These are phyloP conservation scores for Taphrina flavorubra DNA, from an alignment of 1,139 yeast species.

Conservation along the genomic window DNA sequence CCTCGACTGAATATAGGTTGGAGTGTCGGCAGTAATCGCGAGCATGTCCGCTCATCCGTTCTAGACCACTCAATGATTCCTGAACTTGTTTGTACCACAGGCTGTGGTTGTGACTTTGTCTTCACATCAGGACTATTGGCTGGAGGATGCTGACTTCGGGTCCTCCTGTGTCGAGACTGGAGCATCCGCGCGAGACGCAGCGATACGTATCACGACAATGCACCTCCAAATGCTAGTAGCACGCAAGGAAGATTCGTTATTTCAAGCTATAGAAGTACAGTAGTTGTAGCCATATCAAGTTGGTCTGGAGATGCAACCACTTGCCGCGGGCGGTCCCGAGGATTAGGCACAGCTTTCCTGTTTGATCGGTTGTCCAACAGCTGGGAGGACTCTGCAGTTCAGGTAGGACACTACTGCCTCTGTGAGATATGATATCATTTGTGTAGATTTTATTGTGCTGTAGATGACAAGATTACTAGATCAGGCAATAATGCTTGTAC, in stretches of 20 bases:
- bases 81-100: not conserved
- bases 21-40: constrained; percentile 66
- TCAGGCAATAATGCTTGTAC: too few species aligned
- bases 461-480: too few species aligned
- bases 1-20: constrained; percentile 49
- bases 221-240: not conserved
- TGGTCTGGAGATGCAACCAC: constrained; percentile 5
- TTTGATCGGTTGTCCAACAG: too few species aligned
- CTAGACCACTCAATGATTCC: constrained; percentile 63
- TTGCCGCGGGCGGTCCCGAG: not conserved
- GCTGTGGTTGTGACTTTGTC: not conserved
- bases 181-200: constrained; percentile 11
- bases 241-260: too few species aligned
- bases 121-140: not conserved
- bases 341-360: constrained; percentile 1
- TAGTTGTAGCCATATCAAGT: not conserved
- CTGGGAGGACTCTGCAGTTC: not conserved
- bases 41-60: constrained; percentile 65
- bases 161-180: constrained; percentile 17
- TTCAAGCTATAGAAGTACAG: not conserved
- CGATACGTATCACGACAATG: not conserved
- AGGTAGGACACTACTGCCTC: too few species aligned
- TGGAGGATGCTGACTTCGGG: constrained; percentile 9
- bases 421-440: too few species aligned
- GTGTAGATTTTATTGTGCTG: too few species aligned